phyloP scores from a whole-genome alignment of 768 basidiomycete genomes.

The Clathrus columnatus region DNA sequence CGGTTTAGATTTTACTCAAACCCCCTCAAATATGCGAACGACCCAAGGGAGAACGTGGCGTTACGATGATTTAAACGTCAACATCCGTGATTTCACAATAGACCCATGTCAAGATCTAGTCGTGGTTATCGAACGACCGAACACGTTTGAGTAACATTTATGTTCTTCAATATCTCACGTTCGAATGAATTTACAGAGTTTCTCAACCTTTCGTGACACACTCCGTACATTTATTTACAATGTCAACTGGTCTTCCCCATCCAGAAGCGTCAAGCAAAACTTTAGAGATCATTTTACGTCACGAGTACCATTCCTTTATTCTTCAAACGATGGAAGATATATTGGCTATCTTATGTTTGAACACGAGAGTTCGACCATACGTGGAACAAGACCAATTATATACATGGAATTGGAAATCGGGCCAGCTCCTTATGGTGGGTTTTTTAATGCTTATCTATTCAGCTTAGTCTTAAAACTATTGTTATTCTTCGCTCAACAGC shows the following conservation, averaged over 20 bases:
- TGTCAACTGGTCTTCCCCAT: constrained; percentile 39
- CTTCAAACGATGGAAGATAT: constrained; percentile 12
- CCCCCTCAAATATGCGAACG: constrained; percentile 40
- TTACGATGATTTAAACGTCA: constrained; percentile 26
- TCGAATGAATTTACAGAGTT: constrained; percentile 15
- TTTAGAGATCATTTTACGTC: constrained; percentile 24
- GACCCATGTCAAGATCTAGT: constrained; percentile 62
- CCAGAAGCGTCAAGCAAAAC: constrained; percentile 30
- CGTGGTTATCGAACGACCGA: constrained; percentile 37
- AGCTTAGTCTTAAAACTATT: background rate
- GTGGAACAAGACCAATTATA: constrained; percentile 35
- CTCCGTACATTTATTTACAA: constrained; percentile 38
- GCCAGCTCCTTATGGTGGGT: constrained; percentile 40
- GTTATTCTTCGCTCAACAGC: constrained; percentile 10
- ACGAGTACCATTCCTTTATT: constrained; percentile 29
- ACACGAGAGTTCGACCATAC: constrained; percentile 22
- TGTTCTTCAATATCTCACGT: background rate
- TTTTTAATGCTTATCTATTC: background rate
- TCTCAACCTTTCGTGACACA: constrained; percentile 10
- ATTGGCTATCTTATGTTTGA: constrained; percentile 26
- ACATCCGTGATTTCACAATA: constrained; percentile 50
- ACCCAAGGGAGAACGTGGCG: constrained; percentile 42
- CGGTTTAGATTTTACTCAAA: constrained; percentile 34
- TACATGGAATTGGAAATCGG: constrained; percentile 64
- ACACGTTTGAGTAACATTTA: constrained; percentile 20